Evolutionary conservation across 768 basidiomycete species (phyloP).

Genomic region (Cystofilobasidium bisporidii): DNA sequence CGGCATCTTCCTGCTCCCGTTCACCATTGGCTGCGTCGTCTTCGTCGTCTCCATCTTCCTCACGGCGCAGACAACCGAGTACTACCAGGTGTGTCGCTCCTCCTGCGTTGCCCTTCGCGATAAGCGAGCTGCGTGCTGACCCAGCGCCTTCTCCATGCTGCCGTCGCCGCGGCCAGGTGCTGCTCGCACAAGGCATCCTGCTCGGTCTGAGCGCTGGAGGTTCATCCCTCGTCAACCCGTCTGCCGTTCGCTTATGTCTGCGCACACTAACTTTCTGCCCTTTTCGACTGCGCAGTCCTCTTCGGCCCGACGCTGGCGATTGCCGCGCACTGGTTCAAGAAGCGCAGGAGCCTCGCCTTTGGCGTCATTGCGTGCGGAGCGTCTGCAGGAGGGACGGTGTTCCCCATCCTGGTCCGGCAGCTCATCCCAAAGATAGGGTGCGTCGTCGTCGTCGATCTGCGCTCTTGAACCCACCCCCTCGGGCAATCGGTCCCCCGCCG

Average conservation of each 20-base stretch:
- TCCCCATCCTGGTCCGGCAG: conserved; percentile 50
- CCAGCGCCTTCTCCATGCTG: too few species aligned
- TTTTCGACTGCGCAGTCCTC: background rate
- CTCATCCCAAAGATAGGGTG: conserved; percentile 21
- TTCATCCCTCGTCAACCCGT: too few species aligned
- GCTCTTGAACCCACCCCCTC: conserved; percentile 3
- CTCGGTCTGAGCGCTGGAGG: conserved; percentile 1
- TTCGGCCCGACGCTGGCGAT: conserved; percentile 1
- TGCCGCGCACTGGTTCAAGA: conserved; percentile 44
- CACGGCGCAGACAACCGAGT: conserved; percentile 1
- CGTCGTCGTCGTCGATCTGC: background rate
- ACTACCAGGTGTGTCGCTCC: too few species aligned
- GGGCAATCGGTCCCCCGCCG: too few species aligned
- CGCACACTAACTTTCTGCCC: too few species aligned
- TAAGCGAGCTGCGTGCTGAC: too few species aligned
- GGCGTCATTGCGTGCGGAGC: conserved; percentile 65
- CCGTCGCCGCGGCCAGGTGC: too few species aligned
- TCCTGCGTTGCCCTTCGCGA: too few species aligned
- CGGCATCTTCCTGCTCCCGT: background rate
- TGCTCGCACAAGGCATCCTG: conserved; percentile 11
- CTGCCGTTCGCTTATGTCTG: too few species aligned
- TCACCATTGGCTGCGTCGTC: background rate
- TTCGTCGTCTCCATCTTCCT: conserved; percentile 4
- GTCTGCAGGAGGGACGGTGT: conserved; percentile 55
- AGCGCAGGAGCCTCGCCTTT: conserved; percentile 60